phyloP scores from a whole-genome alignment of 1,284 basidiomycete species.

The Kalmanozyma brasiliensis region DNA sequence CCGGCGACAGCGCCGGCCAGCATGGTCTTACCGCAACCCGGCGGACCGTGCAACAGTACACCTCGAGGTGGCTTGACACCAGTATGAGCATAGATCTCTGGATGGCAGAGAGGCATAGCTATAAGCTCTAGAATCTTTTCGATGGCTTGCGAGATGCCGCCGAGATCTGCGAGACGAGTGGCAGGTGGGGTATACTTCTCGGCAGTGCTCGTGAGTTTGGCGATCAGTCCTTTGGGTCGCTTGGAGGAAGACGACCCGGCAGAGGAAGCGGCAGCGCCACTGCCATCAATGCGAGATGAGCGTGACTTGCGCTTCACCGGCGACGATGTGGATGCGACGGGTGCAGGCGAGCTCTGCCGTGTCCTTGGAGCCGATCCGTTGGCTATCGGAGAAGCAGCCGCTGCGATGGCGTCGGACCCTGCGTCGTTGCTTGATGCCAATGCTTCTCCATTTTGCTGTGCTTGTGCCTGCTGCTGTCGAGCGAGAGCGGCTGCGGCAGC shows the following conservation, averaged over 20 bases:
- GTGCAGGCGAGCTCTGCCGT: conserved; percentile 35
- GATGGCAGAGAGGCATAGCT: conserved; percentile 91
- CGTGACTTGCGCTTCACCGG: conserved; percentile 58
- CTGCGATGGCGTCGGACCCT: conserved; percentile 1
- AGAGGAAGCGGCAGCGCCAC: conserved; percentile 13
- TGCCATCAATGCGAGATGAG: conserved; percentile 37
- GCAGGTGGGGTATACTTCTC: conserved; percentile 70
- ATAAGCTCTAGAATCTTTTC: conserved; percentile 95
- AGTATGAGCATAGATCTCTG: conserved; percentile 92
- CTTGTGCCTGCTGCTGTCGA: conserved; percentile 28
- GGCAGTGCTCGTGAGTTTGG: conserved; percentile 35
- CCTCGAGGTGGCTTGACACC: conserved; percentile 92
- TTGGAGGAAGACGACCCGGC: conserved; percentile 29
- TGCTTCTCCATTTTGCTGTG: conserved; percentile 28
- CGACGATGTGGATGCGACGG: conserved; percentile 17
- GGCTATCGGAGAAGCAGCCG: conserved; percentile 18
- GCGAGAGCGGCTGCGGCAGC: conserved; percentile 56
- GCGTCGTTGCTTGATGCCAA: conserved; percentile 6
- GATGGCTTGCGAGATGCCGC: conserved; percentile 84
- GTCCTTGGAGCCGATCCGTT: conserved; percentile 40
- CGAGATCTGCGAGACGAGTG: conserved; percentile 82
- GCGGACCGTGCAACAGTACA: conserved; percentile 93
- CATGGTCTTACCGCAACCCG: conserved; percentile 88
- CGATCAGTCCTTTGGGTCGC: conserved; percentile 33
- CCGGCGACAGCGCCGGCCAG: conserved; percentile 79